Conservation (phyloP, 192 early-diverging fungal genomes). For the Backusella sp. region DNA sequence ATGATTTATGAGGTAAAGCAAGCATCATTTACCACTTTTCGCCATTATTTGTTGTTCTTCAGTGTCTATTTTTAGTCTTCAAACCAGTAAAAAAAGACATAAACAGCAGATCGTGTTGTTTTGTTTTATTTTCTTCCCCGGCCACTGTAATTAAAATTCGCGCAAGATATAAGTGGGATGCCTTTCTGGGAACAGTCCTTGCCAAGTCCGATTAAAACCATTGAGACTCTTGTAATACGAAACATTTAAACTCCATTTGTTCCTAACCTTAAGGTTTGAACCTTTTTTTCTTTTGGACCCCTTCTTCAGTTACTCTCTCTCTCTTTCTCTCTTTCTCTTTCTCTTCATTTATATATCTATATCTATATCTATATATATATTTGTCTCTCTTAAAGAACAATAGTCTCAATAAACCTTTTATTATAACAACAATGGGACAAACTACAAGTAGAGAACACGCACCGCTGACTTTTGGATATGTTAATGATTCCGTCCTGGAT, state of each 20-base stretch:
- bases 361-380: background rate
- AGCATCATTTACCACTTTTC: background rate
- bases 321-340: background rate
- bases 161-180: background rate
- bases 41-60: background rate
- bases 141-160: background rate
- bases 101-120: background rate
- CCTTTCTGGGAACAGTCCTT: background rate
- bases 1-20: background rate
- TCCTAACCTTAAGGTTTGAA: background rate
- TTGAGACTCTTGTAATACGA: conserved; percentile 4
- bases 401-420: background rate
- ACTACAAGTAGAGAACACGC: conserved; percentile 13
- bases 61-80: background rate
- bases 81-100: background rate
- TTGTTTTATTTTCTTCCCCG: background rate
- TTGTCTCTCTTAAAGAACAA: background rate
- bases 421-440: conserved; percentile 12
- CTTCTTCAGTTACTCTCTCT: background rate
- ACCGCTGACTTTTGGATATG: conserved; percentile 17
- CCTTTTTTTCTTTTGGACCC: background rate
- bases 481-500: background rate
- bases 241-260: conserved; percentile 11
- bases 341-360: background rate
- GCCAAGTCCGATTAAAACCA: conserved; percentile 6